These are phyloP conservation scores for Prinsepia uniflora DNA, from an alignment of 306 rosid species.

Conservation along the genomic window DNA sequence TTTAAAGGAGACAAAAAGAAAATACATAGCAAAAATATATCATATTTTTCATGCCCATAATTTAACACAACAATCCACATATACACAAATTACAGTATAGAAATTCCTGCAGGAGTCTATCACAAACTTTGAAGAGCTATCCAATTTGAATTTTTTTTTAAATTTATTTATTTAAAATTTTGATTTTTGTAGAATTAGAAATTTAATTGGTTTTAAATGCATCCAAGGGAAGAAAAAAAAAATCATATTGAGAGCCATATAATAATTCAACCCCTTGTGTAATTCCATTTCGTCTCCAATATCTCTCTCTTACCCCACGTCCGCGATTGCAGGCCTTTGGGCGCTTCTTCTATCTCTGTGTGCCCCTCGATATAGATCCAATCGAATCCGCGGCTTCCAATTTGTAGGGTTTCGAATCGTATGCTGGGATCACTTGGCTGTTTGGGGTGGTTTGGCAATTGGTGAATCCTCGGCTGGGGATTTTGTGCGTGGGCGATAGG, in stretches of 20 bases:
- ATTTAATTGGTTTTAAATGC: background rate
- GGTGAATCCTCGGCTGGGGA: constrained; percentile 24
- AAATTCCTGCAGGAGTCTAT: background rate
- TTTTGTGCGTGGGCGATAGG: constrained; percentile 48
- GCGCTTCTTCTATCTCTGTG: constrained; percentile 21
- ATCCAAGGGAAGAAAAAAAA: background rate
- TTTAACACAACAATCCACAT: background rate
- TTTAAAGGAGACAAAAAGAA: constrained; percentile 29
- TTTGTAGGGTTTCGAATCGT: constrained; percentile 51
- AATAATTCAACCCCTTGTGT: constrained; percentile 15
- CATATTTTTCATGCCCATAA: background rate
- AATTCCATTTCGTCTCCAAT: constrained; percentile 15
- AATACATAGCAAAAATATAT: background rate
- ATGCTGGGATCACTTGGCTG: constrained; percentile 12
- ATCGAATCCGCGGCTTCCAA: constrained; percentile 21
- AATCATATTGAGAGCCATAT: background rate
- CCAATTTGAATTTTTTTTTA: background rate
- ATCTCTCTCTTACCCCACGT: constrained; percentile 21
- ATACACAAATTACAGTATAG: background rate
- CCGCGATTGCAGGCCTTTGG: constrained; percentile 59
- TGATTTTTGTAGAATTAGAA: background rate
- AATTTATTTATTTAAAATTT: too few relatives aligned
- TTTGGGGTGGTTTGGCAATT: constrained; percentile 14
- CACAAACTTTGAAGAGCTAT: background rate
- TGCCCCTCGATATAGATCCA: constrained; percentile 46